phyloP scores from a whole-genome alignment of 768 basidiomycete genomes.

The Lactarius pseudohatsudake region DNA sequence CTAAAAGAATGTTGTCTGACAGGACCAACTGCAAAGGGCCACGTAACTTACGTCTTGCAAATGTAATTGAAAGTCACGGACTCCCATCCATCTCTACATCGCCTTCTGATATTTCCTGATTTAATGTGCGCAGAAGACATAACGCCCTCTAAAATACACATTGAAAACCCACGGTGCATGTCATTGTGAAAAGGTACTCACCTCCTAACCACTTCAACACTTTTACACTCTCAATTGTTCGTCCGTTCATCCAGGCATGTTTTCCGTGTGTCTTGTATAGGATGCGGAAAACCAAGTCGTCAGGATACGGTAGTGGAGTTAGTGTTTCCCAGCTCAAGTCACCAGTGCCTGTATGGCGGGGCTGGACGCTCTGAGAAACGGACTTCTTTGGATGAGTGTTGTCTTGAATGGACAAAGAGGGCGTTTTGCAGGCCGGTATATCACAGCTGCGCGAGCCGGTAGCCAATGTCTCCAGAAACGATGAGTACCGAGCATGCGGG shows the following conservation, averaged over 20 bases:
- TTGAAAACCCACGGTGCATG: background rate
- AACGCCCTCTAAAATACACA: slow-evolving; percentile 17
- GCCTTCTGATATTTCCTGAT: slow-evolving; percentile 12
- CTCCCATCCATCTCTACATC: slow-evolving; percentile 6
- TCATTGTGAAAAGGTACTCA: background rate
- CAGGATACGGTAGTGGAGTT: background rate
- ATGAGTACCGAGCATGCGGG: slow-evolving; percentile 20
- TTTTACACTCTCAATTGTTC: slow-evolving; percentile 18
- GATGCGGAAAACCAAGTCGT: slow-evolving; percentile 19
- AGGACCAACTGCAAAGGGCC: background rate
- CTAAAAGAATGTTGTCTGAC: slow-evolving; percentile 28
- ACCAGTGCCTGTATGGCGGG: background rate
- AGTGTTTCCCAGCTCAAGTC: background rate
- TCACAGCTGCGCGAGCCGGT: background rate
- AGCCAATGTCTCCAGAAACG: slow-evolving; percentile 20
- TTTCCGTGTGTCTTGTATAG: slow-evolving; percentile 27
- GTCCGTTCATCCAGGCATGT: slow-evolving; percentile 24
- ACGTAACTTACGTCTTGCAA: slow-evolving; percentile 22
- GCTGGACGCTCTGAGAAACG: background rate
- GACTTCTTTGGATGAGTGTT: background rate
- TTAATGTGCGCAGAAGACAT: slow-evolving; percentile 27
- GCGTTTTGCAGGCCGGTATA: slow-evolving; percentile 6
- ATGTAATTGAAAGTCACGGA: slow-evolving; percentile 17
- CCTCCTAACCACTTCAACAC: slow-evolving; percentile 24
- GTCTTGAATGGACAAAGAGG: slow-evolving; percentile 2